Percentiles rank a stretch among this genome's conserved stretches.
Evolutionary conservation across 331 rosid species (phyloP).

Genomic region (Pyrus hybrid): DNA sequence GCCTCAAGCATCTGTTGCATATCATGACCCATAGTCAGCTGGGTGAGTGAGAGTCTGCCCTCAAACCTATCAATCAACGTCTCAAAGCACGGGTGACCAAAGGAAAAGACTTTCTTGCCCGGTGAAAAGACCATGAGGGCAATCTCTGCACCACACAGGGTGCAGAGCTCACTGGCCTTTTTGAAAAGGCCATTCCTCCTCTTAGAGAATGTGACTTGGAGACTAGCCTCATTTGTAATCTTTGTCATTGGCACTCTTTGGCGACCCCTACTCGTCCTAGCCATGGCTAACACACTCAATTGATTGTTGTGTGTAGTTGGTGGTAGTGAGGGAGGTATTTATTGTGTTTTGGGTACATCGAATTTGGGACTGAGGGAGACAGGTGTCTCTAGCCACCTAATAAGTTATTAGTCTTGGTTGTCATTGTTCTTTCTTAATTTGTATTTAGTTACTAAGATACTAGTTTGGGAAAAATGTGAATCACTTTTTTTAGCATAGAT

Average conservation of each 20-base stretch:
- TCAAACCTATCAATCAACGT: background rate
- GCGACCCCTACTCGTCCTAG: background rate
- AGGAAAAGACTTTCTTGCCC: background rate
- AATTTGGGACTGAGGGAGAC: background rate
- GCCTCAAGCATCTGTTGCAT: background rate
- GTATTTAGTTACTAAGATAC: background rate
- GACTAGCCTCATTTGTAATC: conserved; percentile 5
- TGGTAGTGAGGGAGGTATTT: background rate
- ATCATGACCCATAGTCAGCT: no score
- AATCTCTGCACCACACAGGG: background rate
- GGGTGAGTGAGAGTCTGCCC: background rate
- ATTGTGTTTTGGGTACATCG: background rate
- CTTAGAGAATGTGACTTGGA: conserved; percentile 15
- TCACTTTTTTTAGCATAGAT: background rate
- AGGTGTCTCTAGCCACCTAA: background rate
- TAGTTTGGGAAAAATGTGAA: background rate
- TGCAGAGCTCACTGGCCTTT: conserved; percentile 15
- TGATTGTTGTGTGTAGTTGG: background rate
- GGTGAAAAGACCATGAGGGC: conserved; percentile 3
- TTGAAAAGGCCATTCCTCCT: conserved; percentile 15
- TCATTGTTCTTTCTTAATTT: background rate
- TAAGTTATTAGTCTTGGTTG: background rate
- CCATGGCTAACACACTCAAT: background rate
- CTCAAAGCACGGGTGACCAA: conserved; percentile 5
- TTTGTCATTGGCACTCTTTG: conserved; percentile 5